These are phyloP conservation scores for Lactarius indigo DNA, from an alignment of 768 basidiomycete species.

Conservation along the genomic window DNA sequence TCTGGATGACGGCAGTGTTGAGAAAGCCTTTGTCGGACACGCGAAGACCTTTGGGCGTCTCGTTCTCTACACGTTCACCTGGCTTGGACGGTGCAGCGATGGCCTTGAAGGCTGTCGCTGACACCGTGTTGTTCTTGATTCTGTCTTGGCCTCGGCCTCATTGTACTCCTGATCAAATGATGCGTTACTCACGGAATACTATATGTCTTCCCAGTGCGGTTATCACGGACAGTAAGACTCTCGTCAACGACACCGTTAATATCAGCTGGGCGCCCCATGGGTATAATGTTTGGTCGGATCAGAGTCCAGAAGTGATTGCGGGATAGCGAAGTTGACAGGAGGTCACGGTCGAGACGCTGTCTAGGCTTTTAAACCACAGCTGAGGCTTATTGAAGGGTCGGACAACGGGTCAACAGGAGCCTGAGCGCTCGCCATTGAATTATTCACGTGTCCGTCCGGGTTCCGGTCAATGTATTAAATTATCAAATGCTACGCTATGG, in stretches of 20 bases:
- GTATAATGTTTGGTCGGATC: not conserved
- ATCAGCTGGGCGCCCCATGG: conserved; percentile 21
- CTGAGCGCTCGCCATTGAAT: not conserved
- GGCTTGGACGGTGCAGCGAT: conserved; percentile 56
- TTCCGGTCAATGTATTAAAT: conserved; percentile 7
- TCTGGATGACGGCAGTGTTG: conserved; percentile 78
- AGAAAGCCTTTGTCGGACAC: conserved; percentile 78
- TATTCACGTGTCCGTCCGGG: conserved; percentile 9
- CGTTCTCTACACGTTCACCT: conserved; percentile 74
- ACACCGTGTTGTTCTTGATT: conserved; percentile 74
- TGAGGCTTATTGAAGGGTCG: not conserved
- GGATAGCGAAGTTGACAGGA: not conserved
- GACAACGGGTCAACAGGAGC: not conserved
- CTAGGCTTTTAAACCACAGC: not conserved
- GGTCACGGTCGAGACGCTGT: too few relatives aligned
- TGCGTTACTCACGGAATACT: conserved; percentile 58
- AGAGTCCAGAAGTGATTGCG: not conserved
- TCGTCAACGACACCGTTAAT: conserved; percentile 17
- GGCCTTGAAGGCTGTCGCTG: conserved; percentile 77
- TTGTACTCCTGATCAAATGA: not conserved
- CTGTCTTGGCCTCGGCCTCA: conserved; percentile 36
- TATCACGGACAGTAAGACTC: conserved; percentile 68
- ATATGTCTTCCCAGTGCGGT: conserved; percentile 79
- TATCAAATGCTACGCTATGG: conserved; percentile 10
- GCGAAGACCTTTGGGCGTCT: conserved; percentile 76